These are phyloP conservation scores for Aspergillus steynii DNA, from an alignment of 495 filamentous ascomycete genomes.

Conservation along the genomic window DNA sequence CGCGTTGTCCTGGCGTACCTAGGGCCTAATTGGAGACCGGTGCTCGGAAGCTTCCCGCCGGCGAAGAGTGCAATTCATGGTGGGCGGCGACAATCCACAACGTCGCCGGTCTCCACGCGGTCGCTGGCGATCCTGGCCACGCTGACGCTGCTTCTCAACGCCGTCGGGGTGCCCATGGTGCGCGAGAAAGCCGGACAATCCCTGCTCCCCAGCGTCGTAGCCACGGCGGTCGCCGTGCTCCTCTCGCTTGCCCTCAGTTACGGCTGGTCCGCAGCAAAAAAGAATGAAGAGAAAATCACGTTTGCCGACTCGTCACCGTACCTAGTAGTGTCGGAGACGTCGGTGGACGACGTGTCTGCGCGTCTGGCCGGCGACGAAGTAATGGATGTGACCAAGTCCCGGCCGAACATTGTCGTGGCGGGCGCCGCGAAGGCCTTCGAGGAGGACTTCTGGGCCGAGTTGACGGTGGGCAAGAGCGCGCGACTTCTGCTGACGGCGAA, in stretches of 20 bases:
- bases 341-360: constrained; percentile 62
- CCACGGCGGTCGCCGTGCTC: constrained; percentile 3
- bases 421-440: constrained; percentile 64
- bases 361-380: constrained; percentile 55
- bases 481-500: constrained; percentile 70
- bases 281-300: constrained; percentile 51
- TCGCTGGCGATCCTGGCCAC: constrained; percentile 3
- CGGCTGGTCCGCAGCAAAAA: constrained; percentile 1
- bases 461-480: constrained; percentile 39
- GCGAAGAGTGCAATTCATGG: constrained; percentile 27
- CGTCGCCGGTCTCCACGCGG: constrained; percentile 8
- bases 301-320: constrained; percentile 84
- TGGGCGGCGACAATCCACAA: neutral
- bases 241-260: neutral
- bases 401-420: constrained; percentile 79
- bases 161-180: constrained; percentile 2
- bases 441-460: constrained; percentile 84
- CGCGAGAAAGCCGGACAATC: neutral
- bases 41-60: constrained; percentile 60
- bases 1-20: constrained; percentile 67
- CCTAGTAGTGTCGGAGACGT: constrained; percentile 69
- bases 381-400: constrained; percentile 80
- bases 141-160: constrained; percentile 13
- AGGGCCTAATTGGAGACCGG: constrained; percentile 58
- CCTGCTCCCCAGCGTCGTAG: neutral